phyloP scores from a whole-genome alignment of 2,329 filamentous ascomycete genomes.

The Penicillium sp. region DNA sequence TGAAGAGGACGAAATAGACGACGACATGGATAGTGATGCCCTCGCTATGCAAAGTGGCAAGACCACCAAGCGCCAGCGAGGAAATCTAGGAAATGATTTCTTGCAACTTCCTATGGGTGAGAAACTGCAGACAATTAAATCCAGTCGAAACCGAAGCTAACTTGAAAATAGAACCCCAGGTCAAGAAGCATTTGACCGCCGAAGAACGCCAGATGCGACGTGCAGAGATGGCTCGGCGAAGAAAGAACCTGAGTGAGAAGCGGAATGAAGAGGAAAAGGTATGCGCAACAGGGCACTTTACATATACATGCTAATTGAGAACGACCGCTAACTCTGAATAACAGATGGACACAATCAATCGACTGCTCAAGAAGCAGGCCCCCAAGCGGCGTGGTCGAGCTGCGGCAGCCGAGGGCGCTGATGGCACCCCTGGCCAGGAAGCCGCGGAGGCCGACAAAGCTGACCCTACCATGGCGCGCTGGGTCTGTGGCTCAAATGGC shows the following conservation, averaged over 20 bases:
- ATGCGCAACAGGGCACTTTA: conserved; percentile 22
- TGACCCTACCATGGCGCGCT: conserved; percentile 46
- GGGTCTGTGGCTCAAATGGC: conserved; percentile 43
- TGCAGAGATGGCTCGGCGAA: conserved; percentile 69
- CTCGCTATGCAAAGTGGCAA: conserved; percentile 58
- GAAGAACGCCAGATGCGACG: conserved; percentile 71
- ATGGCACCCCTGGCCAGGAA: conserved; percentile 43
- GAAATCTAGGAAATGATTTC: conserved; percentile 54
- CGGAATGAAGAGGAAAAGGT: conserved; percentile 77
- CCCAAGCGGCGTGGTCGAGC: conserved; percentile 56
- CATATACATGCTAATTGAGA: neutral
- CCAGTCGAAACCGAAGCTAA: conserved; percentile 11
- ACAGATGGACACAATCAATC: conserved; percentile 66
- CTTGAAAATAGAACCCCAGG: conserved; percentile 57
- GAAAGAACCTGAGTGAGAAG: conserved; percentile 73
- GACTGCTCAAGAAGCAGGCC: conserved; percentile 64
- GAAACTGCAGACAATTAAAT: conserved; percentile 4
- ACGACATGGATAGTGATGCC: conserved; percentile 44
- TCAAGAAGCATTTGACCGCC: conserved; percentile 69
- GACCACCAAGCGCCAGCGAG: conserved; percentile 66
- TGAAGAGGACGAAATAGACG: conserved; percentile 42
- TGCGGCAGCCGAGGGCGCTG: conserved; percentile 44
- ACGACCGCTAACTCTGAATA: conserved; percentile 15
- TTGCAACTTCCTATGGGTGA: conserved; percentile 56
- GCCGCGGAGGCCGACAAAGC: conserved; percentile 37